A percentile compares a stretch with the other conserved stretches of the same genome.
phyloP scores from a whole-genome alignment of 768 basidiomycete genomes.

The Pholiota molesta region DNA sequence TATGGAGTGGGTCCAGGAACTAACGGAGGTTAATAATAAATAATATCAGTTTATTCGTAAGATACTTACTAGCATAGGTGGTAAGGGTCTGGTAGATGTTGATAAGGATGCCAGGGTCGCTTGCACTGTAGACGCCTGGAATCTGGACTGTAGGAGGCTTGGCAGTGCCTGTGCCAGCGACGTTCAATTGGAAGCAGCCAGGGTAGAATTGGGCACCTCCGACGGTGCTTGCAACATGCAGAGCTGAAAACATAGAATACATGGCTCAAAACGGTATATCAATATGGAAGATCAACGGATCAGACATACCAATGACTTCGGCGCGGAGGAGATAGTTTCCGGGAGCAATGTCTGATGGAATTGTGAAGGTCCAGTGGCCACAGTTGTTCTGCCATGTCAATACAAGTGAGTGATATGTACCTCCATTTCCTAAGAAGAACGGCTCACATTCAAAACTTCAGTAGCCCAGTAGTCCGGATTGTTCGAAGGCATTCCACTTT shows the following conservation, averaged over 20 bases:
- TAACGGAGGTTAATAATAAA: neutral
- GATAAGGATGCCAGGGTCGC: slow-evolving; percentile 63
- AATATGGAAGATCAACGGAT: slow-evolving; percentile 3
- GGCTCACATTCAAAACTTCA: slow-evolving; percentile 33
- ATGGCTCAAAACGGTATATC: too few species aligned
- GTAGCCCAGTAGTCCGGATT: slow-evolving; percentile 51
- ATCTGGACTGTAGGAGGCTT: slow-evolving; percentile 52
- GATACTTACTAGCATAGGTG: slow-evolving; percentile 41
- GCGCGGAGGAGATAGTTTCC: slow-evolving; percentile 77
- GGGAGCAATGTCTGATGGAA: slow-evolving; percentile 56
- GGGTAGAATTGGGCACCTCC: slow-evolving; percentile 84
- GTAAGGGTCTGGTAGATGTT: slow-evolving; percentile 47
- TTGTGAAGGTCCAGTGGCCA: slow-evolving; percentile 53
- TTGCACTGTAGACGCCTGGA: slow-evolving; percentile 73
- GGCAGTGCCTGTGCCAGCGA: slow-evolving; percentile 56
- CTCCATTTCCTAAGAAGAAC: neutral
- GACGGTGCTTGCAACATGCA: slow-evolving; percentile 57
- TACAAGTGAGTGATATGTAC: slow-evolving; percentile 29
- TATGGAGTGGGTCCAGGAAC: slow-evolving; percentile 53
- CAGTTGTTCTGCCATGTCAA: slow-evolving; percentile 47
- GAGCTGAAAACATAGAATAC: slow-evolving; percentile 33
- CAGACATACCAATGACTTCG: slow-evolving; percentile 62
- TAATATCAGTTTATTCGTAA: neutral
- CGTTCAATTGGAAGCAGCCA: slow-evolving; percentile 59
- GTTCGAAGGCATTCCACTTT: slow-evolving; percentile 50